Conservation (phyloP, 2,329 filamentous ascomycete species). For the Metarhizium guizhouense region DNA sequence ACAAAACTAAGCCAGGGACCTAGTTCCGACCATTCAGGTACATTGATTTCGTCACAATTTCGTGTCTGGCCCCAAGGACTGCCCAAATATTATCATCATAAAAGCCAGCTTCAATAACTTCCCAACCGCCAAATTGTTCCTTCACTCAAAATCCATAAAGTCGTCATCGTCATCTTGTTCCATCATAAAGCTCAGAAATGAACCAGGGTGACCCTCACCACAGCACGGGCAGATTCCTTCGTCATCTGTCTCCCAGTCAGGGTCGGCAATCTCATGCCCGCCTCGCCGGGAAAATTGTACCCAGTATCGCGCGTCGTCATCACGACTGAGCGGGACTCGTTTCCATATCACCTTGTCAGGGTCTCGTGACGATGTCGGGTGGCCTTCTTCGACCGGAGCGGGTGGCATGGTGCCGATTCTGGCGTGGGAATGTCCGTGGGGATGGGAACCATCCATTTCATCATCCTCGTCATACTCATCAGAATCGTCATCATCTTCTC, state of each 20-base stretch:
- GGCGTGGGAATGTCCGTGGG: conserved; percentile 14
- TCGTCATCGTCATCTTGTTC: conserved; percentile 9
- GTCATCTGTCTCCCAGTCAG: conserved; percentile 24
- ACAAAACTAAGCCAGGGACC: neutral
- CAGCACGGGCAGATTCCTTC: conserved; percentile 31
- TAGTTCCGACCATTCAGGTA: neutral
- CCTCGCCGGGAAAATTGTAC: conserved; percentile 34
- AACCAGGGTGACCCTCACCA: conserved; percentile 27
- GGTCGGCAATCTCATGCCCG: conserved; percentile 26
- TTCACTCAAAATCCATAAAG: conserved; percentile 3
- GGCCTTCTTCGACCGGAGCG: conserved; percentile 32
- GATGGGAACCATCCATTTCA: conserved; percentile 8
- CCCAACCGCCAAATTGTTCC: neutral
- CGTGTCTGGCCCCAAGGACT: neutral
- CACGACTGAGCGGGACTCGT: conserved; percentile 33
- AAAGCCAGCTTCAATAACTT: neutral
- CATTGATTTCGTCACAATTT: neutral
- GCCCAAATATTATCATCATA: neutral
- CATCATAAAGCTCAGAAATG: conserved; percentile 22
- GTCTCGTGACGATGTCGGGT: conserved; percentile 31
- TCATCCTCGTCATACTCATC: conserved; percentile 19
- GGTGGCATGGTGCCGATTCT: conserved; percentile 26
- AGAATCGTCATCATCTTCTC: conserved; percentile 16
- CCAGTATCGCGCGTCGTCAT: conserved; percentile 35
- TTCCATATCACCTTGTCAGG: conserved; percentile 43